Conservation (phyloP, 202 grass and related monocot genomes). For the Bolboschoenoplectus hybrid region DNA sequence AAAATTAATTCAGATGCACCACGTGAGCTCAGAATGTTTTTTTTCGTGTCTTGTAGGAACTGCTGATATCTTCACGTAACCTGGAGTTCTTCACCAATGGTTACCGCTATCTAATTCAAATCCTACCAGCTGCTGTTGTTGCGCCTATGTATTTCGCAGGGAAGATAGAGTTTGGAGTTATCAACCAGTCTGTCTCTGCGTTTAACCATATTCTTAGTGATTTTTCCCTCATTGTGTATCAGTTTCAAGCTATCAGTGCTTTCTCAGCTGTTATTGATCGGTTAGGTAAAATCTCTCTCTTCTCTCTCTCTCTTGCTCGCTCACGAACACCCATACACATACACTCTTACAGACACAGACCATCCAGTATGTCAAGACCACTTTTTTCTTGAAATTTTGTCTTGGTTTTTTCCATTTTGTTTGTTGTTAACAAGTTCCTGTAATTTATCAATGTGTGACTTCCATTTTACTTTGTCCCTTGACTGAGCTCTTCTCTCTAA, state of each 20-base stretch:
- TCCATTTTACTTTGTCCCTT: not conserved
- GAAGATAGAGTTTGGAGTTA: slow-evolving; percentile 98
- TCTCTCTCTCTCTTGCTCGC: not conserved
- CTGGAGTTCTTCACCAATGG: slow-evolving; percentile 94
- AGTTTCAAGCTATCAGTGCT: slow-evolving; percentile 96
- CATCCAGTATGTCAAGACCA: not conserved
- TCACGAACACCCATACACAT: not conserved
- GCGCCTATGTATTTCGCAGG: slow-evolving; percentile 96
- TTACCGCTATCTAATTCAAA: slow-evolving; percentile 93
- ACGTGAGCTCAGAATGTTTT: slow-evolving; percentile 2
- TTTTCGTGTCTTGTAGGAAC: slow-evolving; percentile 63
- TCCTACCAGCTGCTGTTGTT: slow-evolving; percentile 93
- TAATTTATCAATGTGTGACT: slow-evolving; percentile 8
- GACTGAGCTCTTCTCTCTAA: not conserved
- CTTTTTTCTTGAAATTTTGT: not conserved
- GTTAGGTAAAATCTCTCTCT: slow-evolving; percentile 59
- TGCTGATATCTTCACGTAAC: slow-evolving; percentile 88
- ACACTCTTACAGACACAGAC: not conserved
- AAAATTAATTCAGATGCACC: slow-evolving; percentile 11
- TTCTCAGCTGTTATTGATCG: slow-evolving; percentile 97
- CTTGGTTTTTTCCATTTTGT: slow-evolving; percentile 18
- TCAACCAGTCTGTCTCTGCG: slow-evolving; percentile 96
- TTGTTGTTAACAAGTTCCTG: not conserved
- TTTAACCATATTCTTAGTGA: slow-evolving; percentile 98
- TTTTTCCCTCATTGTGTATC: slow-evolving; percentile 97